Evolutionary conservation across 2,329 filamentous ascomycete species (phyloP).

Genomic region (Diplodia sapinea): DNA sequence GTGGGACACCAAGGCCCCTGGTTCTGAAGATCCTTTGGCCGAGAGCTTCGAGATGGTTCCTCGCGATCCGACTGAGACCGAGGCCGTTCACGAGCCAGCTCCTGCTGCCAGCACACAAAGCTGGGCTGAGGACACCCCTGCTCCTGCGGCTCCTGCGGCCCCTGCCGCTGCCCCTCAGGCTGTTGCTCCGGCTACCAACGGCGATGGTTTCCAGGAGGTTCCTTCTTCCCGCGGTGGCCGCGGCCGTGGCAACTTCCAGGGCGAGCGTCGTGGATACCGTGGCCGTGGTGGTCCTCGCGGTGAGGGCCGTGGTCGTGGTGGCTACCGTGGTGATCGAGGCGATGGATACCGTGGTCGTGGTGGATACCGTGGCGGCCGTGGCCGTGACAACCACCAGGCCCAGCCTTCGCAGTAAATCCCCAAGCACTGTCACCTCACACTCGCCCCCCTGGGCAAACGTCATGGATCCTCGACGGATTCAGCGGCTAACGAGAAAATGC

Average conservation of each 20-base stretch:
- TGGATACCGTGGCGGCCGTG: slow-evolving; percentile 52
- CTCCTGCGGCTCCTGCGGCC: slow-evolving; percentile 40
- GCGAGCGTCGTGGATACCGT: slow-evolving; percentile 58
- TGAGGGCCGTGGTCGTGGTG: slow-evolving; percentile 45
- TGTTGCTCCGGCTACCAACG: slow-evolving; percentile 40
- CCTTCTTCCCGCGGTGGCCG: slow-evolving; percentile 52
- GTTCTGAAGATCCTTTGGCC: slow-evolving; percentile 56
- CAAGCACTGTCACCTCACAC: neutral
- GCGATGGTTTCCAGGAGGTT: slow-evolving; percentile 76
- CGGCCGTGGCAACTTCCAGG: slow-evolving; percentile 55
- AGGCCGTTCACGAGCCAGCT: slow-evolving; percentile 62
- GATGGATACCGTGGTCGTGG: slow-evolving; percentile 53
- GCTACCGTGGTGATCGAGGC: slow-evolving; percentile 47
- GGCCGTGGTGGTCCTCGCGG: slow-evolving; percentile 56
- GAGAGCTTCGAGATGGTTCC: slow-evolving; percentile 80
- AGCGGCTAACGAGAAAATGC: neutral
- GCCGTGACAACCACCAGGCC: slow-evolving; percentile 37
- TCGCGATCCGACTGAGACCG: slow-evolving; percentile 74
- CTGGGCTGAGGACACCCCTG: slow-evolving; percentile 77
- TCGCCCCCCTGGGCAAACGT: neutral
- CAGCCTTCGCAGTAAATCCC: slow-evolving; percentile 23
- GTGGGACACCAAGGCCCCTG: slow-evolving; percentile 64
- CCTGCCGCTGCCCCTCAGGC: slow-evolving; percentile 40
- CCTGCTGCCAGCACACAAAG: slow-evolving; percentile 70
- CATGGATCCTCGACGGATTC: neutral